A percentile compares a stretch with the other conserved stretches of the same genome.
These are phyloP conservation scores for Magnaporthiopsis poae DNA, from an alignment of 2,329 filamentous ascomycete genomes.

Conservation along the genomic window DNA sequence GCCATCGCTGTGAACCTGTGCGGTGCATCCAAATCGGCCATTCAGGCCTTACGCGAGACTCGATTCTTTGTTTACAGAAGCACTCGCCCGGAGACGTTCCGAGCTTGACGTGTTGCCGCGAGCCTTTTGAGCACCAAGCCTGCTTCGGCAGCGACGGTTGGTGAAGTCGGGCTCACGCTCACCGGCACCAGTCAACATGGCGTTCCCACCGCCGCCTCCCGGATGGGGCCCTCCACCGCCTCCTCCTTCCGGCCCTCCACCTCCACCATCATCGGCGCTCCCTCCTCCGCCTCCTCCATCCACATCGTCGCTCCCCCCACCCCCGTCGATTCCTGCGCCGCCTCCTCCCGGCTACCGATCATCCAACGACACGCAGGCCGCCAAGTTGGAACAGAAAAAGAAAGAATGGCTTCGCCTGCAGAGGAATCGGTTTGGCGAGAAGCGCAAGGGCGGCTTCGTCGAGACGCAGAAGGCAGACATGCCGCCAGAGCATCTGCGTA, in stretches of 20 bases:
- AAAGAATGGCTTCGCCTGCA: conserved; percentile 93
- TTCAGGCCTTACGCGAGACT: neutral
- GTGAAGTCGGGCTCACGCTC: conserved; percentile 17
- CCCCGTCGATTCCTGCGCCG: conserved; percentile 51
- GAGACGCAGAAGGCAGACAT: conserved; percentile 98
- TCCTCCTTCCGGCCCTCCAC: conserved; percentile 37
- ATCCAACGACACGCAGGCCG: conserved; percentile 68
- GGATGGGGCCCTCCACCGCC: conserved; percentile 43
- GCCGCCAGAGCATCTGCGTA: conserved; percentile 94
- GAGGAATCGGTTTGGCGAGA: conserved; percentile 89
- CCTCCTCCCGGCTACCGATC: conserved; percentile 80
- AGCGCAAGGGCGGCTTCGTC: conserved; percentile 89
- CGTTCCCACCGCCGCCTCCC: conserved; percentile 43
- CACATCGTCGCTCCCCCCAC: conserved; percentile 44
- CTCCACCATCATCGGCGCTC: conserved; percentile 33
- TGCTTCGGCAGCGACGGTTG: conserved; percentile 5
- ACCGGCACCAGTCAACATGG: conserved; percentile 23
- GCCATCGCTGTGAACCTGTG: conserved; percentile 5
- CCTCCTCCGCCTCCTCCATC: conserved; percentile 29
- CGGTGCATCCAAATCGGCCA: neutral
- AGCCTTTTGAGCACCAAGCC: neutral
- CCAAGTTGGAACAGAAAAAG: conserved; percentile 97
- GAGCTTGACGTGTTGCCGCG: neutral
- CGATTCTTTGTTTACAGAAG: neutral
- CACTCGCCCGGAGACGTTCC: neutral